phyloP scores from a whole-genome alignment of 352 stramenopile genomes.

The Globisporangium ultimum region DNA sequence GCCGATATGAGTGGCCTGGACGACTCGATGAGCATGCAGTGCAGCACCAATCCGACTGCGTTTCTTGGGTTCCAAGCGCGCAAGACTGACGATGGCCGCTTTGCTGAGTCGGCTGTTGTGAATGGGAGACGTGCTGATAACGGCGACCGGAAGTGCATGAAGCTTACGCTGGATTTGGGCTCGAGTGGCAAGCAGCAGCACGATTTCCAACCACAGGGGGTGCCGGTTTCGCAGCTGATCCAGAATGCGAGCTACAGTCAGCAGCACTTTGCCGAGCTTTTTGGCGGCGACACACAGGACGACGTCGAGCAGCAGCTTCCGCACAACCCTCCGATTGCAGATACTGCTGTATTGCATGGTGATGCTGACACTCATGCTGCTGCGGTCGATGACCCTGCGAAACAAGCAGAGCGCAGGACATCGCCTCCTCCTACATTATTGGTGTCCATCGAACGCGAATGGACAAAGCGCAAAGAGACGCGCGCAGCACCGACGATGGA shows the following conservation, averaged over 20 bases:
- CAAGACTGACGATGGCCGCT: neutral
- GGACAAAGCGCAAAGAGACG: conserved; percentile 15
- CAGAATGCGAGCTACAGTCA: conserved; percentile 19
- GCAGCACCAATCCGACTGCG: conserved; percentile 55
- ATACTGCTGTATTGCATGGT: too few species aligned
- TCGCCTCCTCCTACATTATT: conserved; percentile 24
- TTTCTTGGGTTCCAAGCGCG: conserved; percentile 40
- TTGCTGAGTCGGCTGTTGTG: neutral
- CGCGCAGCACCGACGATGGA: neutral
- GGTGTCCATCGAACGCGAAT: conserved; percentile 20
- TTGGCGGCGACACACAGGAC: conserved; percentile 52
- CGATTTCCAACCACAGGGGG: conserved; percentile 5
- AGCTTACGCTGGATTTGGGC: conserved; percentile 35
- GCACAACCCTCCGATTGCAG: neutral
- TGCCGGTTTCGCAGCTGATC: conserved; percentile 20
- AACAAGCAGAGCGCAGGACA: neutral
- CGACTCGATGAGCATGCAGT: conserved; percentile 29
- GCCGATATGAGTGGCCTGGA: conserved; percentile 1
- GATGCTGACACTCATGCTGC: too few species aligned
- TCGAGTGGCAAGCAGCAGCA: conserved; percentile 1
- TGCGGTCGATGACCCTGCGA: neutral
- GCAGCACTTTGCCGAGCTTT: conserved; percentile 39
- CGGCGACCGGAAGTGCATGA: conserved; percentile 11
- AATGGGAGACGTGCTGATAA: neutral
- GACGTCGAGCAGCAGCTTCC: conserved; percentile 19